Evolutionary conservation across 1,139 yeast species (phyloP).

Genomic region (Diutina pseudorugosa): DNA sequence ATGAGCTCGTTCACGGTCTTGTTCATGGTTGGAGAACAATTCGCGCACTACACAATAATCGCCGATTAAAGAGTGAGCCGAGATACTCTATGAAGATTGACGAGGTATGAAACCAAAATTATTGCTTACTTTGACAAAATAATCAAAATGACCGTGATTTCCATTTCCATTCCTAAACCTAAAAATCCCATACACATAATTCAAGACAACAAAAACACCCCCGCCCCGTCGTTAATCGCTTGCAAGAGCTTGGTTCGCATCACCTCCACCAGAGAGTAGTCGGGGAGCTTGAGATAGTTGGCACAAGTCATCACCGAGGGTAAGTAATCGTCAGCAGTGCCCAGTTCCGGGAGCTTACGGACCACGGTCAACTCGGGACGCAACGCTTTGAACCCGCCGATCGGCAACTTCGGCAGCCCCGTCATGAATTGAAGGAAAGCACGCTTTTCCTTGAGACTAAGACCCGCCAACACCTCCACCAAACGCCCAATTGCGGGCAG

Average conservation of each 20-base stretch:
- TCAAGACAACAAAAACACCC: slow-evolving; percentile 70
- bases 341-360: slow-evolving; percentile 61
- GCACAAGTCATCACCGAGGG: slow-evolving; percentile 99
- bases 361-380: slow-evolving; percentile 84
- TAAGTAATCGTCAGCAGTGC: slow-evolving; percentile 67
- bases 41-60: background rate
- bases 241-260: slow-evolving; percentile 46
- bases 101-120: too few species aligned
- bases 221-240: slow-evolving; percentile 83
- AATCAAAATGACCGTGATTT: too few species aligned
- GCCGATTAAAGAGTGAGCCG: too few species aligned
- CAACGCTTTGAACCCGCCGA: slow-evolving; percentile 84
- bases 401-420: slow-evolving; percentile 86
- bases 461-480: slow-evolving; percentile 45
- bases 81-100: too few species aligned
- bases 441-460: slow-evolving; percentile 45
- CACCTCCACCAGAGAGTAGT: slow-evolving; percentile 52
- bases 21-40: slow-evolving; percentile 3
- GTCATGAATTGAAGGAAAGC: slow-evolving; percentile 78
- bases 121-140: too few species aligned
- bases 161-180: background rate
- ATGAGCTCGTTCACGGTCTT: slow-evolving; percentile 13
- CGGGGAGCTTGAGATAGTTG: slow-evolving; percentile 81
- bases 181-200: background rate
- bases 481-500: slow-evolving; percentile 52